Conservation (phyloP, 306 rosid species). For the Elaeagnus macrophylla region DNA sequence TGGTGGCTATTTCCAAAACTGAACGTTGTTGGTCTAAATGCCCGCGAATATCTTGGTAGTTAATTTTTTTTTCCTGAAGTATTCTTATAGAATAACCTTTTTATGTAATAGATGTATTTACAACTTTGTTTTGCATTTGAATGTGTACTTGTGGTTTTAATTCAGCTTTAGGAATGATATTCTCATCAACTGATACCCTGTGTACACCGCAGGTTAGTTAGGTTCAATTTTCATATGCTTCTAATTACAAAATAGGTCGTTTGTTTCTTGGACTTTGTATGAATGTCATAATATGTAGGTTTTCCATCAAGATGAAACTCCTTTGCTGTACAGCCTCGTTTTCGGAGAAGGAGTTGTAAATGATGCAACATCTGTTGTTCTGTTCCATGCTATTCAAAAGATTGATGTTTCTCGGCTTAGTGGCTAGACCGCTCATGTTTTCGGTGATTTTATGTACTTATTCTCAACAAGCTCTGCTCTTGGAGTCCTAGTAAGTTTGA, state of each 20-base stretch:
- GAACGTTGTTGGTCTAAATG: conserved; percentile 46
- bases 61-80: background rate
- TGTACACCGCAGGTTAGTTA: conserved; percentile 84
- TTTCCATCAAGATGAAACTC: conserved; percentile 84
- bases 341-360: conserved; percentile 96
- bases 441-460: conserved; percentile 66
- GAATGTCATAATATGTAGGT: conserved; percentile 36
- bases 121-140: conserved; percentile 4
- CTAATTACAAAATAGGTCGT: conserved; percentile 7
- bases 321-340: conserved; percentile 77
- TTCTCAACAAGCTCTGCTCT: conserved; percentile 75
- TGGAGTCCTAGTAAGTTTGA: conserved; percentile 52
- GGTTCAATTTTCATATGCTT: conserved; percentile 21
- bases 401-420: conserved; percentile 43
- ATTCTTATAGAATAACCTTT: background rate
- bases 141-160: conserved; percentile 20
- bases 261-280: conserved; percentile 4
- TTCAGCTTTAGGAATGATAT: conserved; percentile 80
- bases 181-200: conserved; percentile 87
- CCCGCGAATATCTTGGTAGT: conserved; percentile 66
- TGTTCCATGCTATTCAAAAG: conserved; percentile 82
- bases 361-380: conserved; percentile 90
- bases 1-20: conserved; percentile 78
- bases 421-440: conserved; percentile 19
- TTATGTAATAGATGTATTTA: background rate